A percentile compares a stretch with the other conserved stretches of the same genome.
phyloP scores from a whole-genome alignment of 2,329 filamentous ascomycete genomes.

The Mycocentrospora acerina region DNA sequence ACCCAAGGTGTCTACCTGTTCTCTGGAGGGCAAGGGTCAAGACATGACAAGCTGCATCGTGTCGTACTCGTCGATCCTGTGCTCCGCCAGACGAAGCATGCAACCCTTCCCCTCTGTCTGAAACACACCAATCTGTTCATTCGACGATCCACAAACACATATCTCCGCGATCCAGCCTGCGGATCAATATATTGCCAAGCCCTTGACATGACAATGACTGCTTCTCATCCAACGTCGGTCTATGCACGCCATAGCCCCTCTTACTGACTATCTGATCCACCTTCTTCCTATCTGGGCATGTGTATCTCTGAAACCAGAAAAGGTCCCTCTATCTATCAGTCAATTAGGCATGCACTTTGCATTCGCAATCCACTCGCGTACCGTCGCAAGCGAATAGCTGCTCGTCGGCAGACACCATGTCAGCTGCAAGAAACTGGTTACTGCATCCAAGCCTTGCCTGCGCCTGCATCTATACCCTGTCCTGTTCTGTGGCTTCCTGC shows the following conservation, averaged over 20 bases:
- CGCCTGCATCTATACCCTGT: constrained; percentile 14
- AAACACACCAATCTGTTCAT: too few species aligned
- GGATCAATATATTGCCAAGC: too few species aligned
- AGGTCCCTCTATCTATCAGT: constrained; percentile 12
- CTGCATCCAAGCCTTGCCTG: constrained; percentile 19
- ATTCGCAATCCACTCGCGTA: constrained; percentile 21
- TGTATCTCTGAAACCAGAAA: constrained; percentile 7
- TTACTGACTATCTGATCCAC: too few species aligned
- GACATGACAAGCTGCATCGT: too few species aligned
- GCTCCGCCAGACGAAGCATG: too few species aligned
- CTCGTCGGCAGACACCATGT: constrained; percentile 19
- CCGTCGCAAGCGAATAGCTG: constrained; percentile 15
- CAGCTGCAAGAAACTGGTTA: constrained; percentile 15
- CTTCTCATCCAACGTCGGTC: background rate
- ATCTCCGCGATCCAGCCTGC: too few species aligned
- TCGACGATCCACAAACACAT: too few species aligned
- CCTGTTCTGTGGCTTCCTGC: constrained; percentile 16
- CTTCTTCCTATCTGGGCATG: constrained; percentile 2
- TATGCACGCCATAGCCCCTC: too few species aligned
- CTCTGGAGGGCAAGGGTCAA: too few species aligned
- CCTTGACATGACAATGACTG: background rate
- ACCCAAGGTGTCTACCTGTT: too few species aligned
- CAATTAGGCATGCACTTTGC: constrained; percentile 19
- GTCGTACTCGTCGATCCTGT: too few species aligned
- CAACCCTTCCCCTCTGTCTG: too few species aligned